Percentiles rank a stretch among this genome's conserved stretches.
Conservation (phyloP, 2,329 filamentous ascomycete species). For the Hypoxylon sp. region DNA sequence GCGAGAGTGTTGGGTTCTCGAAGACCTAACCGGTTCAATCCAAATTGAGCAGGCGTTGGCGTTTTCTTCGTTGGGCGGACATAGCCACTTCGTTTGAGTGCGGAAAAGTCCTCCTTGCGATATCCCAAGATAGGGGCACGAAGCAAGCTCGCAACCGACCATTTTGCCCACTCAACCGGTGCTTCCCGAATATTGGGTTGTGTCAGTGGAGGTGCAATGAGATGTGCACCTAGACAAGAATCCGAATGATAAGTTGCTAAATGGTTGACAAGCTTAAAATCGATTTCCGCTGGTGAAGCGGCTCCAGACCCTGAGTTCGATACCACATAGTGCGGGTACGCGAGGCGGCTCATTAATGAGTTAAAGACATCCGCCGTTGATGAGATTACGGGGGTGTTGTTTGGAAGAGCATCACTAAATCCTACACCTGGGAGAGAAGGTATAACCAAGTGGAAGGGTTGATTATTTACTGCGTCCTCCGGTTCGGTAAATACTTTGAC, state of each 20-base stretch:
- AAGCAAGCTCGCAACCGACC: constrained; percentile 61
- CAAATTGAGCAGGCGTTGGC: constrained; percentile 38
- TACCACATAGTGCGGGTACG: constrained; percentile 66
- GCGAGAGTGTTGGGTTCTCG: constrained; percentile 63
- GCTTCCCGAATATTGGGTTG: constrained; percentile 56
- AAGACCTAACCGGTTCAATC: constrained; percentile 45
- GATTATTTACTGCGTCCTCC: constrained; percentile 52
- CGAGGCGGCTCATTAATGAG: constrained; percentile 66
- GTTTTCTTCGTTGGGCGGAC: constrained; percentile 28
- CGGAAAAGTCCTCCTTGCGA: constrained; percentile 58
- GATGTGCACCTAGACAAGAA: constrained; percentile 67
- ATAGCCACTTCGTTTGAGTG: constrained; percentile 46
- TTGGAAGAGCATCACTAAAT: constrained; percentile 69
- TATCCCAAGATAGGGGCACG: constrained; percentile 64
- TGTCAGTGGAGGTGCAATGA: constrained; percentile 64
- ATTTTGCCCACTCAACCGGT: constrained; percentile 62
- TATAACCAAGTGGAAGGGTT: constrained; percentile 72
- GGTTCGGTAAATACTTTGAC: constrained; percentile 64
- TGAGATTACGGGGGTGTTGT: constrained; percentile 57
- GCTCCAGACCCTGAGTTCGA: constrained; percentile 61
- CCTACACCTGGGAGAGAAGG: constrained; percentile 72
- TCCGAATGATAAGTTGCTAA: constrained; percentile 58
- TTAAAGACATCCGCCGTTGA: constrained; percentile 65
- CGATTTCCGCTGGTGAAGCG: constrained; percentile 57
- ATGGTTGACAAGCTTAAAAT: constrained; percentile 59